Evolutionary conservation across 768 basidiomycete genomes (phyloP).

Genomic region (Scleroderma bovista): DNA sequence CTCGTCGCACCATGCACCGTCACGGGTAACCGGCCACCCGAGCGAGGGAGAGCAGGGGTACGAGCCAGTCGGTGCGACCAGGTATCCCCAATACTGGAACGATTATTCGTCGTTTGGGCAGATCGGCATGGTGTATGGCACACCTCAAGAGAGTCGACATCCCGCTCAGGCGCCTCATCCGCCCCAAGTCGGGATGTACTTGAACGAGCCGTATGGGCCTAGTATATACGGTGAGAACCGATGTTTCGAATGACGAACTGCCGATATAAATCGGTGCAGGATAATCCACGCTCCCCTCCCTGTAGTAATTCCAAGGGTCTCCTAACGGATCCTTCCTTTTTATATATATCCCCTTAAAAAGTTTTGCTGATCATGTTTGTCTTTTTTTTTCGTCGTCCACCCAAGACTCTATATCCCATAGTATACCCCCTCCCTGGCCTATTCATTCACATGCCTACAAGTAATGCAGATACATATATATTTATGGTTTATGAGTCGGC

Average conservation of each 20-base stretch:
- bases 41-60: slow-evolving; percentile 12
- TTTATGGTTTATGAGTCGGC: too few species aligned
- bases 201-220: slow-evolving; percentile 18
- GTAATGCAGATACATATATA: too few species aligned
- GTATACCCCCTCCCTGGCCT: too few species aligned
- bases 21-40: slow-evolving; percentile 14
- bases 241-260: too few species aligned
- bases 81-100: slow-evolving; percentile 52
- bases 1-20: slow-evolving; percentile 14
- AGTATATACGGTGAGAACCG: slow-evolving; percentile 25
- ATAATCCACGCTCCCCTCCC: background rate
- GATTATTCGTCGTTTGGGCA: slow-evolving; percentile 51
- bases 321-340: too few species aligned
- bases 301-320: too few species aligned
- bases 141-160: slow-evolving; percentile 2
- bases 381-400: too few species aligned
- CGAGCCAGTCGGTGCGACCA: slow-evolving; percentile 16
- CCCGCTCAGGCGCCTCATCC: slow-evolving; percentile 5
- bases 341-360: background rate
- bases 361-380: too few species aligned
- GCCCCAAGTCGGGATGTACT: slow-evolving; percentile 18
- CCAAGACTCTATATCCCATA: too few species aligned
- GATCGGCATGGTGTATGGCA: slow-evolving; percentile 40
- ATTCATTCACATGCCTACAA: too few species aligned
- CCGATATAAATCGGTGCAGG: background rate